Conservation (phyloP, 192 early-diverging fungal species). For the Entomortierella chlamydospora region DNA sequence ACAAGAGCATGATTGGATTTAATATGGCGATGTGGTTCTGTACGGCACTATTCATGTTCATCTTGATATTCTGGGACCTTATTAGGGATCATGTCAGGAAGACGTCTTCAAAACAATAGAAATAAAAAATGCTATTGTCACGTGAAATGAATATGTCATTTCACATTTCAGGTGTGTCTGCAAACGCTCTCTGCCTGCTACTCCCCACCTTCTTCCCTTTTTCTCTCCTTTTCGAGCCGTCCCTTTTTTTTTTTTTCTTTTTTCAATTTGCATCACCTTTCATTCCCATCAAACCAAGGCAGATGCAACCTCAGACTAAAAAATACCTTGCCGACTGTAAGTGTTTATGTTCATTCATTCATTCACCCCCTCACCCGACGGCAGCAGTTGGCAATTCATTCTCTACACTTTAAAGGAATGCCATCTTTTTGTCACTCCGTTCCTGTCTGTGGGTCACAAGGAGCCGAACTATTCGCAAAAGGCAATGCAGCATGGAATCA, state of each 20-base stretch:
- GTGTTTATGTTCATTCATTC: background rate
- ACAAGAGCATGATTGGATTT: constrained; percentile 41
- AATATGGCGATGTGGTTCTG: constrained; percentile 34
- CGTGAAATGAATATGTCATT: background rate
- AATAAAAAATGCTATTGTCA: background rate
- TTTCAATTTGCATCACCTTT: background rate
- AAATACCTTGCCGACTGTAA: constrained; percentile 57
- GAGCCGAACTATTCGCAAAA: background rate
- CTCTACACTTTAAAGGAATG: background rate
- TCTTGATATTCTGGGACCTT: constrained; percentile 20
- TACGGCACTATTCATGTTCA: constrained; percentile 4
- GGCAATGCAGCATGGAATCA: no score
- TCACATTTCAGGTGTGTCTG: no score
- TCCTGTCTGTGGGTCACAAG: background rate
- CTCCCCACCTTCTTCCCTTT: background rate
- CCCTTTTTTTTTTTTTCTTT: background rate
- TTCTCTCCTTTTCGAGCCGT: background rate
- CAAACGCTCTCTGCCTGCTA: background rate
- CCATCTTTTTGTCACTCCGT: background rate
- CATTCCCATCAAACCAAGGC: background rate
- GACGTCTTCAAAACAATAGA: constrained; percentile 3
- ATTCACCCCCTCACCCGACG: background rate
- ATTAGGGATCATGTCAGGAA: background rate
- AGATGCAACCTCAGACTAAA: constrained; percentile 54
- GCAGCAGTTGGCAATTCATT: no score